Evolutionary conservation across 1,284 basidiomycete species (phyloP).

Genomic region (Trametes pubescens): DNA sequence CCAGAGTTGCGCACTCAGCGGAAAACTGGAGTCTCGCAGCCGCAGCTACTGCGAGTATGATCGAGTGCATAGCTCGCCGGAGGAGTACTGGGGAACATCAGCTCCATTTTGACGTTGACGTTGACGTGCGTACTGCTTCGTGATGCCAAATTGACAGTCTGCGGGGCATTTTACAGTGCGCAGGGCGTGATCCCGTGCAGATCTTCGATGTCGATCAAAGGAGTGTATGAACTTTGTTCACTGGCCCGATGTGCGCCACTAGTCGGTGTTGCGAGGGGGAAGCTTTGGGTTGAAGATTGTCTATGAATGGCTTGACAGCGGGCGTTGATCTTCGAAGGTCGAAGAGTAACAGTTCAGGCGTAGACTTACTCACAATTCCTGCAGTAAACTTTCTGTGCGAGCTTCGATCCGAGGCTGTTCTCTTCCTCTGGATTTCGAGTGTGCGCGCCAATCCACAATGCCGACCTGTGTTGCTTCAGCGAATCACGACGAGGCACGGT

Average conservation of each 20-base stretch:
- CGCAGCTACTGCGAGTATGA: no score
- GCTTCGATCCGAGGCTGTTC: background rate
- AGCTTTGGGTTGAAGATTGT: background rate
- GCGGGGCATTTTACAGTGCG: no score
- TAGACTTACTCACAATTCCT: no score
- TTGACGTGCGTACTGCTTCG: background rate
- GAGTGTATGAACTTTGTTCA: no score
- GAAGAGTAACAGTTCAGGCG: no score
- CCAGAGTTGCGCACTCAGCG: no score
- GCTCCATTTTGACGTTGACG: background rate
- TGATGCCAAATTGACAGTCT: no score
- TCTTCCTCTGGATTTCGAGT: no score
- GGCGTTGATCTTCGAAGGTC: background rate
- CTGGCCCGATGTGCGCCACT: no score
- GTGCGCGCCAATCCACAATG: no score
- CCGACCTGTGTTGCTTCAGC: background rate
- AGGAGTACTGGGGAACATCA: background rate
- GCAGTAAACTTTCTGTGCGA: no score
- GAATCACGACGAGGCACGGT: background rate
- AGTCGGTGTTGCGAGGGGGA: background rate
- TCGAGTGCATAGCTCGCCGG: background rate
- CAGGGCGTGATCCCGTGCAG: background rate
- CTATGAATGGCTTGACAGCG: background rate
- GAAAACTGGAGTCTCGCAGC: no score
- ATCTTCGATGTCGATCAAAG: background rate